Base-by-base conservation (phyloP, 768 basidiomycete species). In the Boletus reticuloceps region DNA sequence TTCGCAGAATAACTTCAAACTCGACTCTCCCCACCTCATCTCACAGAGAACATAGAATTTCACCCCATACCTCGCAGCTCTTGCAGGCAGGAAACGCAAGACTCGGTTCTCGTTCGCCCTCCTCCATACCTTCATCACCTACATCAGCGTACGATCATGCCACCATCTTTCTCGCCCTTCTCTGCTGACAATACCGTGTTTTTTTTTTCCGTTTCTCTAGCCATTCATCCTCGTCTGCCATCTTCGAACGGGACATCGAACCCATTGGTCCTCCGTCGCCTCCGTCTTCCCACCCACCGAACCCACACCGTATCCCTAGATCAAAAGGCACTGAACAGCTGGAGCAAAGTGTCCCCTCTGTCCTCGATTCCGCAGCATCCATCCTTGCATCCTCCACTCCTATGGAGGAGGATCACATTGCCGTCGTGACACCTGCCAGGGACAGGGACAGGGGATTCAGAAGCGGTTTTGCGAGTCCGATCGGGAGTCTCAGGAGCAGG, bases 191-290 rank as follows among this genome's bases (percentile, higher is more conserved):
- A 16, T 51, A 3, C 27, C 13, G 37, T 22, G 22, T 38, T 38
- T 38, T 55, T 44, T 51, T 20, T 13, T n/a, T n/a, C n/a, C 17
- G 12, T 43, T 31, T 46, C 38, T 55, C 53, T 50, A 58, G 63
- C 1, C 83, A 89, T 63, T 93, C 90, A 0, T 90, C 89, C 0
- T 90, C 89, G 0, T 93, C 91, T 1, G 91, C 92, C 37, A 95
- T 94, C 54, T 95, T 95, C 56, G 92, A 95, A 72, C 84, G 92
- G 36, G 92, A 95, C 68, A 92, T 95, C 59, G 92, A 94, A 61
- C 86, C 86, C 16, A 51, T 72, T 2, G 63, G 65, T 6, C 66
- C 69, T 0, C 64, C 68, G 61, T 79, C 72, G 34, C 79, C 64
- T 55, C 71, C 53, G 43, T 62, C 76, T 69, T 62, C 75, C 59